Base-by-base conservation (phyloP, 768 basidiomycete species). In the Thelephora ganbajun region DNA sequence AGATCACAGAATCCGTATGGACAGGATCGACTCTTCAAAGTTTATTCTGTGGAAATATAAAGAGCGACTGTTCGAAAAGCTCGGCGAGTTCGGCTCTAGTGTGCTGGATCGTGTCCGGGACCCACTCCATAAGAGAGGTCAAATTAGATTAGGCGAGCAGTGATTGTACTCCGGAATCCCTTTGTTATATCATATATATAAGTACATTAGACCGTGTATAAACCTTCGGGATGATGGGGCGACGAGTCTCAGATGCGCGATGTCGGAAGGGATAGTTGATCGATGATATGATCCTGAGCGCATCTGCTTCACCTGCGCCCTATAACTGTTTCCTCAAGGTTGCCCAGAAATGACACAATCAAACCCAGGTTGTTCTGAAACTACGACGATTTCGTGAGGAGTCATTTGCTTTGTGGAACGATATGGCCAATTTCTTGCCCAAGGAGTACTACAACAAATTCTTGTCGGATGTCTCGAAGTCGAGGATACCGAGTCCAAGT, bases 1-100 rank as follows among this genome's bases (percentile, higher is more conserved):
- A 14, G 75, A 85, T 46, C 75, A 83, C 54, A 68, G 83, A 19
- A 62, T 87, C 5, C 69, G 84, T 16, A 57, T 59, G 7, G 85
- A 86, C 48, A 66, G 80, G n/a, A 72, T 87, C 22, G 69, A 79
- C 35, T 48, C 46, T 2, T 41, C 39, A 9, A 16, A 16, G 11
- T 41, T 41, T 22, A 9, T 41, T 41, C 18, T 41, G 16, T 41
- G 39, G 39, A 41, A 9, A 41, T 41, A 41, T 14, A 22, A 14
- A 14, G 39, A 22, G 22, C 18, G 16, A 22, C 39, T 16, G 39
- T 41, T 41, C 2, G 14, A n/a, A 14, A 30, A 30, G 26, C 26
- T 30, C 26, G 26, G 26, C 5, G 26, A 9, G 26, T 30, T 30
- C 9, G 26, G 26, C 4, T 4, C 9, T 30, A 30, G 9, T 9